These are phyloP conservation scores for Sclerotiophoma versabilis DNA, from an alignment of 2,329 filamentous ascomycete species.

Conservation along the genomic window DNA sequence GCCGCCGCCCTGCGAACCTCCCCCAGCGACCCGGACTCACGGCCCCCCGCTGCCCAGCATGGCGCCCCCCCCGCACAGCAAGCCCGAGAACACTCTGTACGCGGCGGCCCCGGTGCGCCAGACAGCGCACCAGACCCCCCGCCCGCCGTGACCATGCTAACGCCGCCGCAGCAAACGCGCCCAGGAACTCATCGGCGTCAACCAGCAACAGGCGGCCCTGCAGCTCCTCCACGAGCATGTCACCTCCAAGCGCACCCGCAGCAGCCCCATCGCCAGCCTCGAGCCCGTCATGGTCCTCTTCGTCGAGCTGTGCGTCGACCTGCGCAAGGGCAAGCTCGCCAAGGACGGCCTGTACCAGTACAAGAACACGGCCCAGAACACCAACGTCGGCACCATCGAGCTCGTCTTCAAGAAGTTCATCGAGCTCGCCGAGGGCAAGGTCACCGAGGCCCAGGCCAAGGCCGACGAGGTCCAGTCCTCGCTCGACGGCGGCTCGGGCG, in stretches of 20 bases:
- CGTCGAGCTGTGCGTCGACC: constrained; percentile 94
- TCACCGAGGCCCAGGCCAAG: constrained; percentile 93
- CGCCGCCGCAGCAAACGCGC: constrained; percentile 67
- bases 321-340: constrained; percentile 96
- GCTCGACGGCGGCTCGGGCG: constrained; percentile 73
- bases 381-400: constrained; percentile 94
- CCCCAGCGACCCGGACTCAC: constrained; percentile 37
- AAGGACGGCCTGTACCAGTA: constrained; percentile 99
- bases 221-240: constrained; percentile 98
- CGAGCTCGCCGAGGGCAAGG: constrained; percentile 94
- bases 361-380: constrained; percentile 99
- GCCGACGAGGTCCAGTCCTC: constrained; percentile 92
- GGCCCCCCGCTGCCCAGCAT: constrained; percentile 59
- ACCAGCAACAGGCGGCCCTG: constrained; percentile 89
- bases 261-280: constrained; percentile 92
- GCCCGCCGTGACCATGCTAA: constrained; percentile 25
- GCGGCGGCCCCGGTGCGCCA: constrained; percentile 16
- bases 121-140: constrained; percentile 13
- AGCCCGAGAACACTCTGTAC: constrained; percentile 94
- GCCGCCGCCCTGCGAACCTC: constrained; percentile 15
- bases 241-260: constrained; percentile 96
- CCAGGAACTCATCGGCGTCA: constrained; percentile 97
- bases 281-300: constrained; percentile 99
- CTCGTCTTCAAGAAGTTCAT: constrained; percentile 98
- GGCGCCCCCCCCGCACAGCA: constrained; percentile 96